phyloP scores from a whole-genome alignment of 169 alveolate species.

The Plasmodium cynomolgi region DNA sequence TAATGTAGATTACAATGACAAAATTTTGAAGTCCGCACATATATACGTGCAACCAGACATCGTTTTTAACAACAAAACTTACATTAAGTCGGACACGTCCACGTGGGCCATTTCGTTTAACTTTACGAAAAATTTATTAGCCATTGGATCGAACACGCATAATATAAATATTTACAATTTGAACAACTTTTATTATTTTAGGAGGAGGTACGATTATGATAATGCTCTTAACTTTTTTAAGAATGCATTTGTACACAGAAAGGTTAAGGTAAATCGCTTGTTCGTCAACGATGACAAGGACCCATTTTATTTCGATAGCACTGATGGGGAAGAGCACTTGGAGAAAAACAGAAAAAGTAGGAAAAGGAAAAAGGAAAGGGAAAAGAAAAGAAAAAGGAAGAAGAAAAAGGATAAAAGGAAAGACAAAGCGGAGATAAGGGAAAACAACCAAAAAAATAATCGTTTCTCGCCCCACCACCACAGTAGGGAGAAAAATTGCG shows the following conservation, averaged over 20 bases:
- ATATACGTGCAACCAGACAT: conserved; percentile 68
- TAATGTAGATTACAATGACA: conserved; percentile 44
- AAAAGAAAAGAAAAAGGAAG: neutral
- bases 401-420: neutral
- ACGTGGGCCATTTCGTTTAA: conserved; percentile 76
- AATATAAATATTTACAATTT: conserved; percentile 68
- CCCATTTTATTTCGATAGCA: neutral
- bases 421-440: neutral
- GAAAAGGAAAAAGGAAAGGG: neutral
- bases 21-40: conserved; percentile 26
- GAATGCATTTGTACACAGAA: conserved; percentile 18
- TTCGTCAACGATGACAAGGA: conserved; percentile 2
- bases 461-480: neutral
- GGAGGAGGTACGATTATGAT: conserved; percentile 68
- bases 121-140: conserved; percentile 64
- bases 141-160: conserved; percentile 68
- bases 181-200: conserved; percentile 67
- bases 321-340: neutral
- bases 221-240: conserved; percentile 51
- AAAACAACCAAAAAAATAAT: neutral
- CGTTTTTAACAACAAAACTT: conserved; percentile 42
- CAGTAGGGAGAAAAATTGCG: neutral
- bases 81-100: conserved; percentile 32
- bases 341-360: neutral
- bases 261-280: conserved; percentile 14